Evolutionary conservation across 352 stramenopile genomes (phyloP).

Genomic region (Pythium guiyangense): DNA sequence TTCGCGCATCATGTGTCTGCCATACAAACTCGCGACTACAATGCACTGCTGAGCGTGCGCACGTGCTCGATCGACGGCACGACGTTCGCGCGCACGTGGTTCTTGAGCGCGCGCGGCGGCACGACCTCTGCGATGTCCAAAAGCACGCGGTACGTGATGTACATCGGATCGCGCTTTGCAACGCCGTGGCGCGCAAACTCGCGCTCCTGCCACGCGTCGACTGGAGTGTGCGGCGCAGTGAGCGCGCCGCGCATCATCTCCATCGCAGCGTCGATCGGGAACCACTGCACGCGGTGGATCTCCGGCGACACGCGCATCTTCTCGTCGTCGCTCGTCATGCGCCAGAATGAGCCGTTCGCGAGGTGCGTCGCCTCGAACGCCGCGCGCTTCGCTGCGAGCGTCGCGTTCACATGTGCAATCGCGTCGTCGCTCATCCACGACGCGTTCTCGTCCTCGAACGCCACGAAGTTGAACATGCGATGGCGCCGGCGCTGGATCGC

Average conservation of each 20-base stretch:
- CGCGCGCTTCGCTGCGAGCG: conserved; percentile 29
- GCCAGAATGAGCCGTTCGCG: conserved; percentile 32
- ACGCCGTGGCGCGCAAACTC: conserved; percentile 36
- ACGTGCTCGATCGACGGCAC: conserved; percentile 9
- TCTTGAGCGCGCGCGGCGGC: conserved; percentile 9
- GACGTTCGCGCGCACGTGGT: neutral
- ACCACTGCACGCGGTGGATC: conserved; percentile 50
- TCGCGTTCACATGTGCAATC: conserved; percentile 34
- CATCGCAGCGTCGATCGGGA: conserved; percentile 47
- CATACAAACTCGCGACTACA: no score
- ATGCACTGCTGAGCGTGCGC: conserved; percentile 1
- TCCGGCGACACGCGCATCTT: conserved; percentile 52
- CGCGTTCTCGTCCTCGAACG: conserved; percentile 50
- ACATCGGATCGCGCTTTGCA: conserved; percentile 42
- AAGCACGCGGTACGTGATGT: conserved; percentile 42
- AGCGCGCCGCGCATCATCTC: conserved; percentile 31
- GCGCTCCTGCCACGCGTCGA: conserved; percentile 36
- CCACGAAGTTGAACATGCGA: conserved; percentile 68
- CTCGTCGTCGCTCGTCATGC: conserved; percentile 19
- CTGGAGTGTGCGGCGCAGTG: conserved; percentile 19
- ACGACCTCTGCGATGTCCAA: conserved; percentile 27
- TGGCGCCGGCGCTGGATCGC: conserved; percentile 37
- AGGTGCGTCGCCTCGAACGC: conserved; percentile 25
- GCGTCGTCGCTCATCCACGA: conserved; percentile 30
- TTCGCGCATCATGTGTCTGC: no score